Conservation (phyloP, 768 basidiomycete species). For the Kwoniella heveanensis region DNA sequence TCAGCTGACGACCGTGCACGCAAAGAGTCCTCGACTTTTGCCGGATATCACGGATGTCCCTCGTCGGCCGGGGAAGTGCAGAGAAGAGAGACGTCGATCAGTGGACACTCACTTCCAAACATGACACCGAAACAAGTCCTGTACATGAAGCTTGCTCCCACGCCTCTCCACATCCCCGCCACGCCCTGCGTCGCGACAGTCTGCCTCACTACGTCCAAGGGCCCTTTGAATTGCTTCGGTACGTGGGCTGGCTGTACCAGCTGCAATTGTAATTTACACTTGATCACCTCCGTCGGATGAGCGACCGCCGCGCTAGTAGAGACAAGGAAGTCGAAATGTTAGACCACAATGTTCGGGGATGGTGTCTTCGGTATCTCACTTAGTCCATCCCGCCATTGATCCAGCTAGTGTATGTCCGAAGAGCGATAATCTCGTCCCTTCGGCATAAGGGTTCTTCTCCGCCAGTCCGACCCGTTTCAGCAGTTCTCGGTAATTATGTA, state of each 20-base stretch:
- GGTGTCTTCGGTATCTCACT: too few species aligned
- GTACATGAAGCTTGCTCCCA: slow-evolving; percentile 71
- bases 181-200: slow-evolving; percentile 66
- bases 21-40: too few species aligned
- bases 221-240: slow-evolving; percentile 62
- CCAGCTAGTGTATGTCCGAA: slow-evolving; percentile 53
- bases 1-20: too few species aligned
- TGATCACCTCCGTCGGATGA: slow-evolving; percentile 75
- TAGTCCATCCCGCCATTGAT: slow-evolving; percentile 54
- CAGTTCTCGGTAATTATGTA: slow-evolving; percentile 53
- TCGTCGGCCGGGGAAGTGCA: too few species aligned
- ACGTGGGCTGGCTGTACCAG: slow-evolving; percentile 54
- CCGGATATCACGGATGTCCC: too few species aligned
- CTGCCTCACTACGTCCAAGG: slow-evolving; percentile 60
- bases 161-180: slow-evolving; percentile 71
- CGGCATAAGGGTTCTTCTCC: slow-evolving; percentile 32
- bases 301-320: slow-evolving; percentile 72
- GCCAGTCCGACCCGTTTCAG: slow-evolving; percentile 45
- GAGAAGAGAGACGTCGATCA: background rate
- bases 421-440: slow-evolving; percentile 37
- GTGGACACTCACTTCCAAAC: slow-evolving; percentile 62
- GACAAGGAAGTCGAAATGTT: too few species aligned
- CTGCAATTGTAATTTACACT: slow-evolving; percentile 61
- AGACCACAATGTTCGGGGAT: too few species aligned
- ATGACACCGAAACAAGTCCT: slow-evolving; percentile 71